phyloP scores from a whole-genome alignment of 352 stramenopile species.

The Phytophthora capsici region DNA sequence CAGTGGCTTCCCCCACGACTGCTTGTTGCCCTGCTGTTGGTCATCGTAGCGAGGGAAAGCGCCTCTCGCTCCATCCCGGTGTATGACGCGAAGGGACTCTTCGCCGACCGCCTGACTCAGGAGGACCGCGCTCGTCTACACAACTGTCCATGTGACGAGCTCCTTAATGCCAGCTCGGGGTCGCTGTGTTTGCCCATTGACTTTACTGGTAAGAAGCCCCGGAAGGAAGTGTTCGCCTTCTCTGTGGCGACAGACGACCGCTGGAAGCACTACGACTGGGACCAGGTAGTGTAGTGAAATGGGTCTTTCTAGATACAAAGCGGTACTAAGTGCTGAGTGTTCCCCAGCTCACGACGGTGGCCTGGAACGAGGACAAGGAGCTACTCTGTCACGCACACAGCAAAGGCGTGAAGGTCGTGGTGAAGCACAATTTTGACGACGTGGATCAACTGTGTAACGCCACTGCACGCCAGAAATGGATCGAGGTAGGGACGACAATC shows the following conservation, averaged over 20 bases:
- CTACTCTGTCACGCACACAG: conserved; percentile 83
- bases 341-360: conserved; percentile 72
- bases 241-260: conserved; percentile 63
- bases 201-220: conserved; percentile 18
- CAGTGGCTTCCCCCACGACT: background rate
- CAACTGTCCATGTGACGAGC: conserved; percentile 56
- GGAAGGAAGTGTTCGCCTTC: conserved; percentile 83
- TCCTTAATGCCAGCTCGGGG: background rate
- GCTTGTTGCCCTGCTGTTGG: conserved; percentile 16
- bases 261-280: conserved; percentile 86
- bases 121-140: conserved; percentile 44
- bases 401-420: conserved; percentile 79
- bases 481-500: conserved; percentile 38
- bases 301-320: too few relatives aligned
- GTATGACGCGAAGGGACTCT: conserved; percentile 26
- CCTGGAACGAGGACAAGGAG: conserved; percentile 86
- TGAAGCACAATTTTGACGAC: conserved; percentile 84
- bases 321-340: background rate
- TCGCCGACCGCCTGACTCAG: conserved; percentile 27
- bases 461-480: conserved; percentile 54
- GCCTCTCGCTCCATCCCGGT: conserved; percentile 13
- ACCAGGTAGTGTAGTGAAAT: conserved; percentile 44
- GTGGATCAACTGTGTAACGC: conserved; percentile 66
- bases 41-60: conserved; percentile 15
- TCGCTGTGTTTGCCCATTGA: conserved; percentile 69